Evolutionary conservation across 495 filamentous ascomycete genomes (phyloP), one percentile per base, ranked within the genome.

Genomic region (Aspergillus cristatus): DNA sequence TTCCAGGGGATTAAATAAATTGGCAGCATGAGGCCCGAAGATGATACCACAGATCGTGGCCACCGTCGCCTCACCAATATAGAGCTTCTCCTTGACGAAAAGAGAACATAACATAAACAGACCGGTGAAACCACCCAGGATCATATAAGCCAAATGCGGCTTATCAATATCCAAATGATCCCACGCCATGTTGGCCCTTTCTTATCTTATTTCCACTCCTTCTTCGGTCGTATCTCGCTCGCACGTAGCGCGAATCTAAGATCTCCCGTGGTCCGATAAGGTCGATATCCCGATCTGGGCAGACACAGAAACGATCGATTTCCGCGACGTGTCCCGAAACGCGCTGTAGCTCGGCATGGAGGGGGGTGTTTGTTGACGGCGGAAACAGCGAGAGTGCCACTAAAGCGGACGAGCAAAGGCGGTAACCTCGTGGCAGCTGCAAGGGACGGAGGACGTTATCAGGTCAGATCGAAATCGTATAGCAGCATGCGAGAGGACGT

Each of bases 61-160:
- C 7, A 99, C 84, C 7, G 93, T 95, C 17, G 93, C 93, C 75
- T 99, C 93, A 49, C 93, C 93, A 41, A 99, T 97, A 66, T 99
- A 99, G 38, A 99, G 75, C 50, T 84, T 81, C 67, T 99, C 93
- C 71, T 99, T 99, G 60, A 99, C 90, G 59, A 97, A 79, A 32
- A 91, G 82, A 28, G 91, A 97, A 60, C 86, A 93, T 32, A 99
- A 69, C 93, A 99, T 99, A 68, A 99, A 99, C 49, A 99, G 69
- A 36, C 82, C 86, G 37, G 93, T 97, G 67, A 99, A 99, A 50
- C 91, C 93, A 46, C 93, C 93, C 28, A 99, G 70, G 62, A 99
- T 96, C 67, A 94, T 86, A 61, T 99, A 99, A 30, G 93, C 93
- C 84, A 94, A 58, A 71, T 99, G 93, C 42, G 93, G 86, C 71